phyloP scores from a whole-genome alignment of 1,284 basidiomycete species.

The Boletellus dicymbophilus region DNA sequence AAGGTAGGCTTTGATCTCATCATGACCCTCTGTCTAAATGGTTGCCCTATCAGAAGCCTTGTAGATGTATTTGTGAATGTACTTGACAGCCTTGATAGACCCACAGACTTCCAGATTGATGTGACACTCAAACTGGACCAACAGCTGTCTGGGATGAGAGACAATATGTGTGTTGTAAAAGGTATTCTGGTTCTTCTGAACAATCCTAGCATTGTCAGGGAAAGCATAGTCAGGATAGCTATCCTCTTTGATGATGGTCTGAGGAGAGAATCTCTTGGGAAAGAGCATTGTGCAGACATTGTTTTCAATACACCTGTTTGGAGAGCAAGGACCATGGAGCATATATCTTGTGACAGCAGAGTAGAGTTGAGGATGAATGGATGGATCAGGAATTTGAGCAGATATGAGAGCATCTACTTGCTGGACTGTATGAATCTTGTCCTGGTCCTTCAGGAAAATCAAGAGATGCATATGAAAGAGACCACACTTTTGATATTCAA shows the following conservation, averaged over 20 bases:
- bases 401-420: conserved; percentile 5
- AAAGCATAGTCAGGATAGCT: conserved; percentile 11
- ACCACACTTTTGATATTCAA: conserved; percentile 14
- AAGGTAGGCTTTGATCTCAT: conserved; percentile 16
- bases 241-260: conserved; percentile 11
- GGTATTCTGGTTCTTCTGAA: conserved; percentile 2
- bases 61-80: conserved; percentile 3
- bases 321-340: conserved; percentile 11
- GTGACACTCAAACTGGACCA: too few species aligned
- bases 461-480: conserved; percentile 36
- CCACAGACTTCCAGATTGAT: too few species aligned
- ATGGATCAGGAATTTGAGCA: conserved; percentile 5
- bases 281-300: conserved; percentile 10
- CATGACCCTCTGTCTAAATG: conserved; percentile 7
- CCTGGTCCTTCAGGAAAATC: conserved; percentile 6
- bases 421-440: neutral
- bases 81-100: too few species aligned
- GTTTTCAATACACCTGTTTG: conserved; percentile 7
- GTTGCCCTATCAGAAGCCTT: conserved; percentile 11
- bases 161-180: too few species aligned
- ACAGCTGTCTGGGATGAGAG: too few species aligned
- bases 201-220: conserved; percentile 9
- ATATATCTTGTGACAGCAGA: conserved; percentile 4
- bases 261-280: neutral
- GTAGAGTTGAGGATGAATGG: neutral